Evolutionary conservation across 2,329 filamentous ascomycete genomes (phyloP), one percentile per base, ranked within the genome.

Genomic region (Coniochaeta sp.): DNA sequence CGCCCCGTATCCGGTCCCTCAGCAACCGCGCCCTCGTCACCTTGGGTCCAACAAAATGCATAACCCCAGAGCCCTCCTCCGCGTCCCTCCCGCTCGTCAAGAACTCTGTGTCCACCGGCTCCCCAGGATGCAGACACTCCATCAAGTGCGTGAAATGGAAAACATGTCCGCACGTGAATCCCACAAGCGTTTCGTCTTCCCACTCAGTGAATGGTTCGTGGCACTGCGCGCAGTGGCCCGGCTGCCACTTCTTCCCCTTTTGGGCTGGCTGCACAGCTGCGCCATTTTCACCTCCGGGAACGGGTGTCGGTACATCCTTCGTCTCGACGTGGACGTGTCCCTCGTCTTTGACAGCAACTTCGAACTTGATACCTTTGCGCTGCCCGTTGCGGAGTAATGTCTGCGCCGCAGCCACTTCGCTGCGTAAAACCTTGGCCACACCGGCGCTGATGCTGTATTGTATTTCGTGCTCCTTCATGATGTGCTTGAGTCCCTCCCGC

Each of bases 401-500:
- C 79, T 97, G 95, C 1, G 88, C 90, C 4, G 81, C 77, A 0
- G 86, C 85, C 1, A 99, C 92, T 68, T 99, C 94, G 52, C 91
- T 90, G 49, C 87, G 78, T 38, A 97, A 74, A 0, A 97, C 91
- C 51, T 83, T 82, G 1, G 94, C 91, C 3, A 95, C 94, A 1
- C 94, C 94, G 40, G 87, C 85, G 57, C 87, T 92, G 64, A 99
- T 96, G 60, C 87, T 94, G 64, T 89, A 84, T 70, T 97, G 94
- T 40, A 99, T 88, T 63, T 97, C 94, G 64, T 96, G 91, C 68
- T 99, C 94, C 60, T 92, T 86, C 65, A 99, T 87, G 74, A 99
- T 91, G 52, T 91, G 87, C 42, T 87, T 86, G 3, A 99, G 78
- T 0, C 92, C 94, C 56, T 96, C 89, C 53, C 91, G 79, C 6